Evolutionary conservation across 176 grass and related monocot species (phyloP), one percentile per base, ranked within the genome.

Genomic region (Eragrostis curvula): DNA sequence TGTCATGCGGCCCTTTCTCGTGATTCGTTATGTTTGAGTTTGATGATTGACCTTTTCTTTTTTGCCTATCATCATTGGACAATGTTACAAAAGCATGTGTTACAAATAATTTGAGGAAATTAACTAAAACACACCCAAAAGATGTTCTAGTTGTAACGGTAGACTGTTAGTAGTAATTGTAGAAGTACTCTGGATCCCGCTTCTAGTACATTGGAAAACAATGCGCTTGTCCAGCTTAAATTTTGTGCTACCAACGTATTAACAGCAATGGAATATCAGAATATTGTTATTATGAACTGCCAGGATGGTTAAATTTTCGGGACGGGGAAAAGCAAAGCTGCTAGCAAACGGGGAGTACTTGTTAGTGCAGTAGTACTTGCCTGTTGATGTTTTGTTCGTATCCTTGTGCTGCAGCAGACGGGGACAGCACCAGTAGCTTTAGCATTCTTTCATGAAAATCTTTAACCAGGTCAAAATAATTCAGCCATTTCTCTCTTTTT

Each of bases 11-110:
- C 20, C 58, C 36, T 92, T 84, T 84, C 87, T 92, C 80, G 90
- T 92, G 84, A 89, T 92, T 89, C 90, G 87, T 83, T 83, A 58
- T 72, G 83, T 80, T 88, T 77, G 77, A 65, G 28, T 17, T 61
- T 61, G 58, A 61, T 61, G 5, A 74, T 79, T 44, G 45, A 74
- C 5, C 57, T 84, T 49, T 17, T 4, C 43, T 11, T 70, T 70
- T 46, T 4, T 32, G 25, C 73, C 63, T 9, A 64, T 84, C 60
- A 4, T 17, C 77, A 25, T 87, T 52, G 51, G 62, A 50, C 40
- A 55, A 50, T 60, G 80, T 73, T 73, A 39, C 80, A 21, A 45
- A 25, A 5, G n/a, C n/a, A n/a, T n/a, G n/a, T 20, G 13, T n/a
- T n/a, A n/a, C n/a, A n/a, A n/a, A n/a, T n/a, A 40, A 28, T 30